Base-by-base conservation (phyloP, 1,284 basidiomycete species). In the Microbotryum violaceum region DNA sequence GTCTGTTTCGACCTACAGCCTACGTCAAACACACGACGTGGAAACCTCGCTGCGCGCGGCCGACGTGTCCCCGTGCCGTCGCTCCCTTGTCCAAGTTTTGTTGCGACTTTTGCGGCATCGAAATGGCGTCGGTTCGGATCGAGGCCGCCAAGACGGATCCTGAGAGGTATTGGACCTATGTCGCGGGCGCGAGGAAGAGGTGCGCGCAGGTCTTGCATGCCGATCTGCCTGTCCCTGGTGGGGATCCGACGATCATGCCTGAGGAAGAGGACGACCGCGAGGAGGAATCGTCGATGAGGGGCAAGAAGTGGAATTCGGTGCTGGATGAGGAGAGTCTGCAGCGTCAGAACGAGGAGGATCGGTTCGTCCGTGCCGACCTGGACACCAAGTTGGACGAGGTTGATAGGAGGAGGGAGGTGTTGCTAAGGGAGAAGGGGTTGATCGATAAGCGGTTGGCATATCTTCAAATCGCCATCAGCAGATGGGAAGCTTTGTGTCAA, bases 51-150 rank as follows among this genome's bases (percentile, higher is more conserved):
- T 91, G 89, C 72, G 63, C 63, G 10, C 66, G 70, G 6, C 64
- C 70, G 27, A 70, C 59, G 6, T 91, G 89, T 71, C 86, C 85
- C 73, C 85, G 84, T 66, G 85, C 89, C 12, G 83, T 85, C 14
- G 84, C 86, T 18, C 85, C 86, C 21, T 82, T 88, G 68, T 90
- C 88, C 20, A 91, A 91, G 74, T 91, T 88, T 71, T 72, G 71
- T 57, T 65, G 59, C 50, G 69, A 70, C 53, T 67, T 56, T 23
- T 72, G 71, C 49, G 71, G 70, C 33, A 57, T 70, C 46, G 54
- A 61, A 29, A 70, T 69, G 49, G 67, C 66, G 16, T 63, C 70
- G 3, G 51, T 63, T 3, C 65, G 66, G 10, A 64, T 72, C 25
- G 63, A 66, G n/a, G 54, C 52, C 4, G 52, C 50, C n/a, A 55